phyloP scores from a whole-genome alignment of 768 basidiomycete genomes.

The Leccinum imitatum region DNA sequence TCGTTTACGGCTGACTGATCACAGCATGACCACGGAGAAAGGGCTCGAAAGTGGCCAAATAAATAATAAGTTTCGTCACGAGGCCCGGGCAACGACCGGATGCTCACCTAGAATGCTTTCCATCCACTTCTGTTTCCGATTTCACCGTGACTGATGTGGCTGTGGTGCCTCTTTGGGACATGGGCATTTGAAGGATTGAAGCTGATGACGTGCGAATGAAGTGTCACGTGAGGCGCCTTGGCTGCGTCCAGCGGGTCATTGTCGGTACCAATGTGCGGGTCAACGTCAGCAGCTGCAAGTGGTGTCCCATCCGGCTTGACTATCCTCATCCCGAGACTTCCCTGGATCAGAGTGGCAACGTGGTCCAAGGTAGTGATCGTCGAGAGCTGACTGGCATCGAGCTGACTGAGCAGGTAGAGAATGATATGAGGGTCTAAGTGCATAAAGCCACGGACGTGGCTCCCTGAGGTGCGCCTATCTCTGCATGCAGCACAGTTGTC shows the following conservation, averaged over 20 bases:
- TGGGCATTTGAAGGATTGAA: not conserved
- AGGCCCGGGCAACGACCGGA: no score
- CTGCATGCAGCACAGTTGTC: constrained; percentile 12
- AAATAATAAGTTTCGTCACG: not conserved
- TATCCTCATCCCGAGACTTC: constrained; percentile 12
- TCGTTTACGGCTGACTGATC: no score
- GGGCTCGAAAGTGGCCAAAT: not conserved
- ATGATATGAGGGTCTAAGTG: constrained; percentile 14
- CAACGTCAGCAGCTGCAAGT: constrained; percentile 11
- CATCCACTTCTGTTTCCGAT: not conserved
- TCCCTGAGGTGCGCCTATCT: constrained; percentile 11
- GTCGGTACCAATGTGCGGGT: not conserved
- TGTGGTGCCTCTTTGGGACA: not conserved
- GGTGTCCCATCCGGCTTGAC: constrained; percentile 12
- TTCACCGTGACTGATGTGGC: not conserved
- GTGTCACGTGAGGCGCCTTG: constrained; percentile 13
- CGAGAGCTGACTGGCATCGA: not conserved
- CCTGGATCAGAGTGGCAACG: constrained; percentile 1
- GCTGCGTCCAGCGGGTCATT: not conserved
- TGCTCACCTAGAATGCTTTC: constrained; percentile 3
- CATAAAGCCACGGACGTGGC: constrained; percentile 16
- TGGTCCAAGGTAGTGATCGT: constrained; percentile 4
- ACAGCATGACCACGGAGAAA: no score
- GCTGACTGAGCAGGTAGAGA: constrained; percentile 10
- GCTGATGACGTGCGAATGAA: constrained; percentile 12